Conservation (phyloP, 2,329 filamentous ascomycete species). For the Beauveria pseudobassiana region DNA sequence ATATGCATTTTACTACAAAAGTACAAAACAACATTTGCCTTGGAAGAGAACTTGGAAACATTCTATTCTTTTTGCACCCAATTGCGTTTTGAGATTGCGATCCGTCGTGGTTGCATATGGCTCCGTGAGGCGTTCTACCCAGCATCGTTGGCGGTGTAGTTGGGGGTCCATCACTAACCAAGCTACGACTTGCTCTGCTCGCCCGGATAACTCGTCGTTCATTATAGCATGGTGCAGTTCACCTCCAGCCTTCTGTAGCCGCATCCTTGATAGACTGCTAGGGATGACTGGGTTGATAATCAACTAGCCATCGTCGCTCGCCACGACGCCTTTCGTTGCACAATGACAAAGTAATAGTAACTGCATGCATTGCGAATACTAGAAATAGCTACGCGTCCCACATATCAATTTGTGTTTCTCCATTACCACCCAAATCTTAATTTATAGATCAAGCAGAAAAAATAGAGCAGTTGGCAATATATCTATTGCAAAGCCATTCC, state of each 20-base stretch:
- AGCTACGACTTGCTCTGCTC: not conserved
- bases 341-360: not conserved
- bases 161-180: not conserved
- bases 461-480: not conserved
- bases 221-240: not conserved
- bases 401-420: too few species aligned
- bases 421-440: too few species aligned
- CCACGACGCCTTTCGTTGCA: not conserved
- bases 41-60: too few species aligned
- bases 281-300: not conserved
- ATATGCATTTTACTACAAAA: too few species aligned
- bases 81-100: too few species aligned
- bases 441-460: not conserved
- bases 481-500: not conserved
- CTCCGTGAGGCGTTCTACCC: too few species aligned
- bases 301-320: not conserved
- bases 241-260: not conserved
- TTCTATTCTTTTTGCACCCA: too few species aligned
- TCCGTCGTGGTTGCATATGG: too few species aligned
- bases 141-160: too few species aligned
- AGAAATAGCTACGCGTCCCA: not conserved
- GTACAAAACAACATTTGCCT: too few species aligned
- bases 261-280: not conserved
- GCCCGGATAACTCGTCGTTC: not conserved
- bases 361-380: not conserved